Base-by-base conservation (phyloP, 2,329 filamentous ascomycete genomes). In the Paraconiothyrium brasiliense region DNA sequence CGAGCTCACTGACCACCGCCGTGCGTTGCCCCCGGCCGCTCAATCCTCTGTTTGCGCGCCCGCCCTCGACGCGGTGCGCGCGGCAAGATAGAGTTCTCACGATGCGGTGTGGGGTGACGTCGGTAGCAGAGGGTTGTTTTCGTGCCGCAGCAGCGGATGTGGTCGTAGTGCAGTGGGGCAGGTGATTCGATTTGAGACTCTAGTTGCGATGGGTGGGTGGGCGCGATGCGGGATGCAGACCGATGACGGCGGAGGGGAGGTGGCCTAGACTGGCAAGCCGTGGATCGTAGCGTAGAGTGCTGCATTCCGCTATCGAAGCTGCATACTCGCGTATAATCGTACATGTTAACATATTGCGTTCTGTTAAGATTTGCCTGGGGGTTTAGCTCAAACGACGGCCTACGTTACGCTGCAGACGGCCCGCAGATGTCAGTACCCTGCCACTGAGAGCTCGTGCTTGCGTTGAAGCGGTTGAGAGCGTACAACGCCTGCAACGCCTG, bases 31-130 rank as follows among this genome's bases (percentile, higher is more conserved):
- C 58, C 50, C 39, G 16, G 32, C 54, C 32, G 30, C 47, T 57
- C 39, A 27, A n/a, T 3, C n/a, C 44, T 24, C 4, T 39, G 16
- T 43, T 32, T 44, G 51, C 51, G 37, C 39, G 24, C 39, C 16
- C 14, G 54, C 22, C 52, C 59, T 56, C 54, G 14, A 56, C 24
- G 32, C 32, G 16, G 13, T 54, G 50, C 22, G 35, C 34, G 37
- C 35, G 13, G 35, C 50, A 54, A 54, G 54, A 51, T 16, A 27
- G 11, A 34, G 54, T 47, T 16, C 39, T 52, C 52, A 41, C 43
- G 41, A 52, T 59, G 43, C 22, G 27, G 51, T 57, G 52, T 52
- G 39, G 47, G 48, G 44, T 66, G 62, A 65, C 64, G 56, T 67
- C 24, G 34, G 60, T 59, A 59, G 64, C 54, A 59, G 56, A 56